These are phyloP conservation scores for Pichia sorboxylosa DNA, from an alignment of 1,139 yeast genomes.

Conservation along the genomic window DNA sequence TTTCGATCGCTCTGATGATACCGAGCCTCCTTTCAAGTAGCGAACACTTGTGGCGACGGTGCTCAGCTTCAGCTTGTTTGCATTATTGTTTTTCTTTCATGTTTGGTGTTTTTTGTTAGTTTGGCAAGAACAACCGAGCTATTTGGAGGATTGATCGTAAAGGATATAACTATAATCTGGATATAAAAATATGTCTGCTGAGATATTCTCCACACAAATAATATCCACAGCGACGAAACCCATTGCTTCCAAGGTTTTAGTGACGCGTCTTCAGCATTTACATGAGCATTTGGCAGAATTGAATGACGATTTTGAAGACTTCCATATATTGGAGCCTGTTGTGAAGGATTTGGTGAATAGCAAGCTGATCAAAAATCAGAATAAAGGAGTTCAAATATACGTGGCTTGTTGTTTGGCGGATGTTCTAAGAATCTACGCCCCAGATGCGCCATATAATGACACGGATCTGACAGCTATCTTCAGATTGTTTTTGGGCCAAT, in stretches of 20 bases:
- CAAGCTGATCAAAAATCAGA: slow-evolving; percentile 50
- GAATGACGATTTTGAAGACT: slow-evolving; percentile 41
- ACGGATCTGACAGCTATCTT: slow-evolving; percentile 52
- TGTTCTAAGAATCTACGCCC: slow-evolving; percentile 68
- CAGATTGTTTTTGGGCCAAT: slow-evolving; percentile 50
- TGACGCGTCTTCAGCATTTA: slow-evolving; percentile 31
- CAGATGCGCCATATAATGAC: slow-evolving; percentile 80
- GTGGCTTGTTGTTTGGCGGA: slow-evolving; percentile 71
- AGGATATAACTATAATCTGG: too few relatives aligned
- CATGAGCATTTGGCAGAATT: slow-evolving; percentile 51
- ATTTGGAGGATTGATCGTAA: too few relatives aligned
- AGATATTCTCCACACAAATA: too few relatives aligned
- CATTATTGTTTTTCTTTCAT: too few relatives aligned
- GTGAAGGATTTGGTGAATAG: slow-evolving; percentile 44
- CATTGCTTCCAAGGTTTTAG: slow-evolving; percentile 48
- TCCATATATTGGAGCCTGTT: slow-evolving; percentile 32
- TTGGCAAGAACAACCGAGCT: too few relatives aligned
- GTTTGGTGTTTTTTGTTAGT: too few relatives aligned
- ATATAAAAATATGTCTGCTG: too few relatives aligned
- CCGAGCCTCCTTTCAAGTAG: too few relatives aligned
- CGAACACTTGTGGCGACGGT: too few relatives aligned
- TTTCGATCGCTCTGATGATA: too few relatives aligned
- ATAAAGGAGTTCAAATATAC: slow-evolving; percentile 60
- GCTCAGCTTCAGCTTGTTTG: too few relatives aligned
- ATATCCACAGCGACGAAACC: slow-evolving; percentile 43